Base-by-base conservation (phyloP, 2,329 filamentous ascomycete genomes). In the Pyrenophora seminiperda region DNA sequence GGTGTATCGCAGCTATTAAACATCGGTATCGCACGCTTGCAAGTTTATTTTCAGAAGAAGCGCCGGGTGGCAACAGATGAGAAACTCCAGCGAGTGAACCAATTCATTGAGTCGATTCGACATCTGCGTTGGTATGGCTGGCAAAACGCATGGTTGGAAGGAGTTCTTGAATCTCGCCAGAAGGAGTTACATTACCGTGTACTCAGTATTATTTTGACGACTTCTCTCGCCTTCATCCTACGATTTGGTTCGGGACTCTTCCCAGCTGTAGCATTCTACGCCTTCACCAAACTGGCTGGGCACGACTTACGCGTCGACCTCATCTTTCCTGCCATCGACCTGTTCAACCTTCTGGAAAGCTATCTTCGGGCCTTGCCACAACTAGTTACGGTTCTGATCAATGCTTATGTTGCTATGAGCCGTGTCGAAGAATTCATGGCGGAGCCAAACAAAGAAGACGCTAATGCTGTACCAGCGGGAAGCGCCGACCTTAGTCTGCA, bases 381-480 rank as follows among this genome's bases (percentile, higher is more conserved):
- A 22, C 76, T 96, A 7, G 85, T 95, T 34, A 91, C 88, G 0
- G 83, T 87, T 0, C 75, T 93, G 4, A 81, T 95, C 58, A 95
- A 96, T 62, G 89, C 91, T 0, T 86, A 83, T n/a, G 87, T 96
- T 14, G 88, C 91, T 0, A 84, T 96, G 55, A 84, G 83, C 7
- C 86, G 91, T 58, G 90, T 96, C 15, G 89, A 96, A 63, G 81
- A 83, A 17, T 96, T 95, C 74, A 95, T 96, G 90, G 76, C 79
- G 0, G 91, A 96, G 70, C 90, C 90, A 0, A 85, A 96, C 63
- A 90, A 91, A 60, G 81, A 83, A 22, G 78, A 81, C 20, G 70
- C 71, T 3, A 75, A 76, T 3, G 67, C 73, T 14, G 67, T 67
- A 2, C 61, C 68, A 10, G 73, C 67, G 37, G 73, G 70, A 38